These are phyloP conservation scores for Mucor mucedo DNA, from an alignment of 371 early-diverging fungal genomes.

Conservation along the genomic window DNA sequence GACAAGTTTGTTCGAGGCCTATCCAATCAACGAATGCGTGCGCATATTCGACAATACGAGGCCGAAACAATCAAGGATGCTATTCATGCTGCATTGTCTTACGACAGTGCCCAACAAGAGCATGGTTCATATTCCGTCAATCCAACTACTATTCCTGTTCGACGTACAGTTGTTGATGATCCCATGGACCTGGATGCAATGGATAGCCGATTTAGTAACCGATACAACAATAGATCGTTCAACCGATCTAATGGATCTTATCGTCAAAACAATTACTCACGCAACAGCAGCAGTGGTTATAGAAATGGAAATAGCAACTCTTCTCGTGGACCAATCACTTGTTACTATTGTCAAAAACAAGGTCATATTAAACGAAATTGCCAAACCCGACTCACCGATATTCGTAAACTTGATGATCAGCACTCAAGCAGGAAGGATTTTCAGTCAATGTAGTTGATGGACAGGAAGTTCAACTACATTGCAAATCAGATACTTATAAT, in stretches of 20 bases:
- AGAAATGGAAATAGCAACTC: background rate
- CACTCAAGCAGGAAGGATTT: background rate
- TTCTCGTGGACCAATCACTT: background rate
- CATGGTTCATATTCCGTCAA: background rate
- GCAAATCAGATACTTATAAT: too few relatives aligned
- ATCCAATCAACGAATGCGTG: background rate
- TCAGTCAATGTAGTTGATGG: conserved; percentile 4
- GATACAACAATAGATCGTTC: too few relatives aligned
- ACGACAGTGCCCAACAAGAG: background rate
- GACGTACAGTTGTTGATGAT: background rate
- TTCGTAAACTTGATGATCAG: background rate
- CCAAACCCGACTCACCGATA: background rate
- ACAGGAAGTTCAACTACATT: conserved; percentile 1
- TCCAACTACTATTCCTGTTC: background rate
- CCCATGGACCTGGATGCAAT: background rate
- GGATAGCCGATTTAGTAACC: background rate
- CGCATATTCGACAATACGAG: background rate
- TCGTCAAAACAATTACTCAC: background rate
- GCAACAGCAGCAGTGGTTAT: background rate
- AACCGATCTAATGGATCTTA: background rate
- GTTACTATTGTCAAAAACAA: background rate
- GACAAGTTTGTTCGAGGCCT: conserved; percentile 11
- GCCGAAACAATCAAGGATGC: background rate
- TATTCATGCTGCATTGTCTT: background rate
- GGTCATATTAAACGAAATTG: conserved; percentile 9